Evolutionary conservation across 2,329 filamentous ascomycete species (phyloP).

Genomic region (Penicillium occitanis): DNA sequence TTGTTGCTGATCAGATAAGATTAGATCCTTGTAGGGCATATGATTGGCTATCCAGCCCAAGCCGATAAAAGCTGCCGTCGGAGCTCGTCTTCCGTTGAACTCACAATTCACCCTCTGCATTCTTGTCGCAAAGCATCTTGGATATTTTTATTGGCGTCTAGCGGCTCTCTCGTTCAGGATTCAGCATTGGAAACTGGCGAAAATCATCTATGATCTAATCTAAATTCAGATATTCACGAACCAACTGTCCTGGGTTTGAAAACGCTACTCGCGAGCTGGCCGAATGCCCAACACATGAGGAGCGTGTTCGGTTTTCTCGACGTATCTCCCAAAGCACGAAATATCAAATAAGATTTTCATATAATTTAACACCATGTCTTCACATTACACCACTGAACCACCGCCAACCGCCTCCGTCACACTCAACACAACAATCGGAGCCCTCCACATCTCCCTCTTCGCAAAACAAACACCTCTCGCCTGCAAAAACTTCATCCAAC

Average conservation of each 20-base stretch:
- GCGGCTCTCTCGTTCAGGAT: not conserved
- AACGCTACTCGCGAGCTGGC: not conserved
- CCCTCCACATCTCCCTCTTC: slow-evolving; percentile 89
- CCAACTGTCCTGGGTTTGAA: not conserved
- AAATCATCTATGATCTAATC: not conserved
- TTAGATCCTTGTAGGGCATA: not conserved
- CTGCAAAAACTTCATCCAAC: slow-evolving; percentile 92
- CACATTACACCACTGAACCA: slow-evolving; percentile 91
- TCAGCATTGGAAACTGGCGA: too few species aligned
- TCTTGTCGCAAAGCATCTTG: not conserved
- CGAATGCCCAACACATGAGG: not conserved
- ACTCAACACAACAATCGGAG: slow-evolving; percentile 84
- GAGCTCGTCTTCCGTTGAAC: slow-evolving; percentile 16
- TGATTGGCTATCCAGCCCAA: slow-evolving; percentile 2
- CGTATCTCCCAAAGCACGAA: not conserved
- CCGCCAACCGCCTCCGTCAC: slow-evolving; percentile 90
- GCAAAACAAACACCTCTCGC: slow-evolving; percentile 90
- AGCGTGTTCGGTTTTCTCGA: not conserved
- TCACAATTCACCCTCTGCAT: slow-evolving; percentile 5
- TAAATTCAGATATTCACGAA: not conserved
- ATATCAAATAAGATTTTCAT: too few species aligned
- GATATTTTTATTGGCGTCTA: not conserved
- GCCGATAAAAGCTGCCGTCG: slow-evolving; percentile 12
- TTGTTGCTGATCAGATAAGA: slow-evolving; percentile 18
- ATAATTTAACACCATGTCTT: slow-evolving; percentile 58